A percentile compares a stretch with the other conserved stretches of the same genome.
Conservation (phyloP, 192 early-diverging fungal genomes). For the Piromyces finnis region DNA sequence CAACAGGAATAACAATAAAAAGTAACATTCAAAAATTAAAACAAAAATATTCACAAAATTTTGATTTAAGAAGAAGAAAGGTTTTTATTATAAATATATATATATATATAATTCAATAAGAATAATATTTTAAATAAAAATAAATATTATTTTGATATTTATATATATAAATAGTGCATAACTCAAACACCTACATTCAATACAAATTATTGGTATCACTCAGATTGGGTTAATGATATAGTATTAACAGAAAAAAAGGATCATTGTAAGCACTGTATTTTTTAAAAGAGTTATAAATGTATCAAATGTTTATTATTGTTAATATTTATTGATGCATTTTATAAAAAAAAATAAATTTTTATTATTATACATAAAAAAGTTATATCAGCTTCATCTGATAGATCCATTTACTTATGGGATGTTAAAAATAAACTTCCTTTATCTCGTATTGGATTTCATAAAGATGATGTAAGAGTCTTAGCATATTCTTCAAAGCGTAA, state of each 20-base stretch:
- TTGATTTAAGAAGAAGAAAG: neutral
- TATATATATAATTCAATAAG: neutral
- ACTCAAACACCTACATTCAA: conserved; percentile 24
- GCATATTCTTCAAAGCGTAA: conserved; percentile 49
- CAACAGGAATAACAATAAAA: neutral
- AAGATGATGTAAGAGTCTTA: conserved; percentile 82
- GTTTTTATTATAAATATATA: neutral
- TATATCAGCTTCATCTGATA: conserved; percentile 78
- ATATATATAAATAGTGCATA: neutral
- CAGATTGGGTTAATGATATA: conserved; percentile 95
- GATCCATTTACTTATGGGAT: conserved; percentile 60
- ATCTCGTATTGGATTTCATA: conserved; percentile 56
- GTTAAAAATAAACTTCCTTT: conserved; percentile 13
- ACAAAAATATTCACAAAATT: neutral
- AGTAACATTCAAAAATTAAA: neutral
- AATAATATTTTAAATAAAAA: neutral
- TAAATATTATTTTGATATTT: neutral
- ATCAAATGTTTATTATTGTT: too few relatives aligned
- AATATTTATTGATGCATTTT: too few relatives aligned
- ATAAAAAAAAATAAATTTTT: too few relatives aligned
- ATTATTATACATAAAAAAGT: conserved; percentile 22
- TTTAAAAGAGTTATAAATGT: too few relatives aligned
- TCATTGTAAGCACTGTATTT: conserved; percentile 23
- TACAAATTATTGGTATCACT: conserved; percentile 59
- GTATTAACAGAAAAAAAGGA: conserved; percentile 45